Evolutionary conservation across 225 moss, liverwort and hornwort genomes (phyloP), one percentile per base, ranked within the genome.

Genomic region (Lunularia cruciata): DNA sequence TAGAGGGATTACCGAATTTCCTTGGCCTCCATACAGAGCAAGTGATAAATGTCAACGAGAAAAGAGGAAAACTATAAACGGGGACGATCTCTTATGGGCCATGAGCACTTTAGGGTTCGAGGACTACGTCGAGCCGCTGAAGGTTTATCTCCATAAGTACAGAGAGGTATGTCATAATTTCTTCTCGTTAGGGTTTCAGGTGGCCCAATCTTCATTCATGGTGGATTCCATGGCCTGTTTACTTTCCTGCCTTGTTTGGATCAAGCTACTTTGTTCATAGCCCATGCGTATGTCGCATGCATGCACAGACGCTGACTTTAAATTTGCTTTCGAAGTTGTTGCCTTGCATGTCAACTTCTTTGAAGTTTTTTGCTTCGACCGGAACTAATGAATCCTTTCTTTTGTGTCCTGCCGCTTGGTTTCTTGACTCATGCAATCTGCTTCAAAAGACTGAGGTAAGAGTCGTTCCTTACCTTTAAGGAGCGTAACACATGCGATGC

Each of bases 61-160:
- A 31, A 95, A 91, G 75, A 74, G 92, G 2, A 95, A 92, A 73
- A 95, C 95, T 0, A 95, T 95, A 43, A 95, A 95, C 39, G 95
- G 95, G 9, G 95, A 95, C 46, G 95, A 95, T 72, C 67, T 95
- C 22, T 76, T 95, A 1, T 95, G 95, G 95, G 95, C 95, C n/a
- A 95, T 95, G 95, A 95, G 95, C 77, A 95, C 95, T 16, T 75
- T 95, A 83, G 95, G 95, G 83, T 95, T 95, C 32, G 95, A 95
- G 47, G 95, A 95, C 69, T 92, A 95, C 47, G 91, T 92, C 45
- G 95, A 95, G 75, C 95, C 95, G 2, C 54, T 95, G 76, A 95
- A 92, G 69, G 81, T 95, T 0, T 92, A 95, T 72, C 65, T 95
- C 3, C 95, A 88, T 64, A 95, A 95, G 74, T 95, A 95, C 61